Percentiles rank a stretch among this genome's conserved stretches.
Evolutionary conservation across 441 rosid genomes (phyloP).

Genomic region (Hura crepitans): DNA sequence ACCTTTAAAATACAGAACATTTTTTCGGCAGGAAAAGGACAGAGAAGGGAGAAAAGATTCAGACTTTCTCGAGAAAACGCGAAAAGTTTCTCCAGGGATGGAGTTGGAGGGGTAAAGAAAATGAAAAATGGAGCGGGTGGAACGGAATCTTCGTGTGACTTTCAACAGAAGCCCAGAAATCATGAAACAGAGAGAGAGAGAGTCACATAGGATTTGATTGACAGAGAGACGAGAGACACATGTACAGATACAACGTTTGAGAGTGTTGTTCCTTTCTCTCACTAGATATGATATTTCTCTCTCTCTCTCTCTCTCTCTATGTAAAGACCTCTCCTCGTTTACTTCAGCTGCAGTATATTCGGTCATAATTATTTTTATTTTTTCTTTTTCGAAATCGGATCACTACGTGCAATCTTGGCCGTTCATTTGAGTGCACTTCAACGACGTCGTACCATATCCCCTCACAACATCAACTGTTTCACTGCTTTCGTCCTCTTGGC

Average conservation of each 20-base stretch:
- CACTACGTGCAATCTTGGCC: background rate
- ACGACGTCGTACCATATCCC: background rate
- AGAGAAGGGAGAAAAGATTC: background rate
- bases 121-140: background rate
- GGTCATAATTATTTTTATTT: background rate
- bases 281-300: background rate
- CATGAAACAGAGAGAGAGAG: conserved; percentile 6
- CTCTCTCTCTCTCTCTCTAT: conserved; percentile 6
- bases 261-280: conserved; percentile 4
- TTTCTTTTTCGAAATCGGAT: background rate
- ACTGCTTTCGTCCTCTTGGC: background rate
- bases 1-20: conserved; percentile 16
- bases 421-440: background rate
- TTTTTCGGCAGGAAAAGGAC: conserved; percentile 5
- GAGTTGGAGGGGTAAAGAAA: background rate
- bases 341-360: conserved; percentile 10
- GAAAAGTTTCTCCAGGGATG: background rate
- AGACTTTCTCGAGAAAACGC: conserved; percentile 5
- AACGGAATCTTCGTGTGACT: conserved; percentile 2
- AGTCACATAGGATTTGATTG: conserved; percentile 18
- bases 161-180: conserved; percentile 18
- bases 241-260: conserved; percentile 14
- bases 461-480: background rate
- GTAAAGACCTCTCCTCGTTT: conserved; percentile 11
- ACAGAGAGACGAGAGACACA: conserved; percentile 13